Evolutionary conservation across 2,329 filamentous ascomycete species (phyloP).

Genomic region (Botrytis paeoniae): DNA sequence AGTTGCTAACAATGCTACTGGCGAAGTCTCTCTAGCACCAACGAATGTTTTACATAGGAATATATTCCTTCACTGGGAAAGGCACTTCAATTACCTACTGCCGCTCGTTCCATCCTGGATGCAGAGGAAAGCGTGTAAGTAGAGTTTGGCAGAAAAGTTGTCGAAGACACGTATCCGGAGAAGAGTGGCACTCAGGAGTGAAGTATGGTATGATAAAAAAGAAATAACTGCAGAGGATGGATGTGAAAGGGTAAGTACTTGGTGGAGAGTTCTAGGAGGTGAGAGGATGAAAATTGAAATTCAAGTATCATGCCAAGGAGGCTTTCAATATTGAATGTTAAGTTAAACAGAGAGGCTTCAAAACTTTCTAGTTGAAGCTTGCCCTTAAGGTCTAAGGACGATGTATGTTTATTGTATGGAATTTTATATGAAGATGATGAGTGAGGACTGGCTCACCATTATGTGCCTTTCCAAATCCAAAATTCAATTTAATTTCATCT

Average conservation of each 20-base stretch:
- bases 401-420: too few relatives aligned
- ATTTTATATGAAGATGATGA: too few relatives aligned
- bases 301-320: too few relatives aligned
- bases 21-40: background rate
- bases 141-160: background rate
- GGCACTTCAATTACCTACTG: background rate
- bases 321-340: too few relatives aligned
- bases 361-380: background rate
- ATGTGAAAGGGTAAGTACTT: background rate
- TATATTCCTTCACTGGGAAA: background rate
- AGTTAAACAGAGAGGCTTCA: too few relatives aligned
- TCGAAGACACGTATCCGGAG: background rate
- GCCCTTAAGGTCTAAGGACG: background rate
- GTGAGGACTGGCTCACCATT: background rate
- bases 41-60: background rate
- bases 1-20: background rate
- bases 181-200: background rate
- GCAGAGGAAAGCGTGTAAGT: background rate
- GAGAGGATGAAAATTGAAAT: background rate
- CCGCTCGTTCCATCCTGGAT: background rate
- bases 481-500: too few relatives aligned
- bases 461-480: too few relatives aligned
- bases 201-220: background rate
- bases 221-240: background rate
- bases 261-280: background rate